Evolutionary conservation across 1,139 yeast genomes (phyloP).

Genomic region (Candida dubliniensis): DNA sequence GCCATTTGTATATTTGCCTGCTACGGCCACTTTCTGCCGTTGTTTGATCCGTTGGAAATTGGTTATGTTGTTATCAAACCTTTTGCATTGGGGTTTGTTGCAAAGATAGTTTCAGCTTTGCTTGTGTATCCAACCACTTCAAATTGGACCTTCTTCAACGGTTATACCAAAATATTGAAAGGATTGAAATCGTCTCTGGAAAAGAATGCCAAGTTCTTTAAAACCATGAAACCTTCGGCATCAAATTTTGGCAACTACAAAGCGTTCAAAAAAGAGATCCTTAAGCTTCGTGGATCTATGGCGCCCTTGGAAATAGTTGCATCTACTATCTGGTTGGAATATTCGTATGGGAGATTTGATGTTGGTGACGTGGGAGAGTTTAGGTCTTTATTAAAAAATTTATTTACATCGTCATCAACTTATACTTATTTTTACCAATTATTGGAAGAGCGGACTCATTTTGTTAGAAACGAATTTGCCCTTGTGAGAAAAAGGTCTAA

Average conservation of each 20-base stretch:
- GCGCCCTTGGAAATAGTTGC: conserved; percentile 26
- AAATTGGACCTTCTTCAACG: conserved; percentile 23
- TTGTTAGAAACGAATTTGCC: conserved; percentile 16
- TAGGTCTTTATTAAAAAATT: conserved; percentile 24
- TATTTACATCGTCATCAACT: conserved; percentile 25
- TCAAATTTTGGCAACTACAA: conserved; percentile 23
- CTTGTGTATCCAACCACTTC: conserved; percentile 35
- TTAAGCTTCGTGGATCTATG: conserved; percentile 19
- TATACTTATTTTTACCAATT: conserved; percentile 32
- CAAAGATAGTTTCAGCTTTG: conserved; percentile 19
- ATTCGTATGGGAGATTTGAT: conserved; percentile 32
- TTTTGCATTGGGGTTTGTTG: conserved; percentile 24
- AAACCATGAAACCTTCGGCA: conserved; percentile 31
- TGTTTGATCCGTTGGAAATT: conserved; percentile 23
- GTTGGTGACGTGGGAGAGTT: conserved; percentile 30
- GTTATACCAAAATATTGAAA: conserved; percentile 17
- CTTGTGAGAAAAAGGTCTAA: conserved; percentile 19
- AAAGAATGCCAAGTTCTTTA: conserved; percentile 26
- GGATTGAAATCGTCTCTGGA: conserved; percentile 17
- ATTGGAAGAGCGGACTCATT: conserved; percentile 27
- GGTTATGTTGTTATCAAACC: conserved; percentile 27
- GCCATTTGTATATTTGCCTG: conserved; percentile 23
- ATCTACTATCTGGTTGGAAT: conserved; percentile 22
- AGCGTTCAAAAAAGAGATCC: conserved; percentile 20
- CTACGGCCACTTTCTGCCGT: conserved; percentile 30